phyloP scores from a whole-genome alignment of 2,329 filamentous ascomycete species.

The Exophiala sp. region DNA sequence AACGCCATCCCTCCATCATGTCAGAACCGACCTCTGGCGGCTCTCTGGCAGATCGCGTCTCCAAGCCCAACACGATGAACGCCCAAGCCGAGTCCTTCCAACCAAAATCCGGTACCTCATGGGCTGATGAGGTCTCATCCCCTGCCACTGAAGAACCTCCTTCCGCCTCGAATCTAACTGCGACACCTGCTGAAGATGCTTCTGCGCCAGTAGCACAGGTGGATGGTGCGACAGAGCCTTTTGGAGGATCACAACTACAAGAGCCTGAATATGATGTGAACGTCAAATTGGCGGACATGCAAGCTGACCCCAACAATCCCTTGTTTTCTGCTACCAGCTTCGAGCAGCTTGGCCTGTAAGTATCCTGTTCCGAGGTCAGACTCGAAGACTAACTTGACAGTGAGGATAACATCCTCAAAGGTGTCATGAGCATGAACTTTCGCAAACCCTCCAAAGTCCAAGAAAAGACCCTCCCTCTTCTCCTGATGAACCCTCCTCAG shows the following conservation, averaged over 20 bases:
- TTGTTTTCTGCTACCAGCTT: slow-evolving; percentile 82
- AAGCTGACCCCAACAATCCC: slow-evolving; percentile 80
- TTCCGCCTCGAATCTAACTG: slow-evolving; percentile 8
- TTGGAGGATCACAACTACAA: slow-evolving; percentile 52
- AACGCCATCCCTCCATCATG: slow-evolving; percentile 16
- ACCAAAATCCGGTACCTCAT: slow-evolving; percentile 32
- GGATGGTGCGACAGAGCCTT: slow-evolving; percentile 39
- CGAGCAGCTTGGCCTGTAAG: slow-evolving; percentile 79
- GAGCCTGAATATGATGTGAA: slow-evolving; percentile 85
- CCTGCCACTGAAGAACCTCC: slow-evolving; percentile 27
- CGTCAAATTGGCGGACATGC: slow-evolving; percentile 85
- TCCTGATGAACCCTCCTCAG: slow-evolving; percentile 77
- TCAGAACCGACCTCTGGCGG: slow-evolving; percentile 35
- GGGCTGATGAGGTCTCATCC: slow-evolving; percentile 41
- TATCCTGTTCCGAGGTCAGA: slow-evolving; percentile 21
- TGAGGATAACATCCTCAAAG: slow-evolving; percentile 60
- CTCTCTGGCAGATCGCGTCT: slow-evolving; percentile 49
- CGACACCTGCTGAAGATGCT: neutral
- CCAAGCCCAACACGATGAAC: slow-evolving; percentile 37
- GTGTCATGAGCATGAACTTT: slow-evolving; percentile 78
- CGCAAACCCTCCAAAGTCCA: slow-evolving; percentile 97
- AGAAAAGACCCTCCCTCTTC: slow-evolving; percentile 85
- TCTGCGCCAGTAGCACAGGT: slow-evolving; percentile 29
- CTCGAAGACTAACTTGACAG: slow-evolving; percentile 5
- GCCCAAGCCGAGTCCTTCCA: slow-evolving; percentile 18